These are phyloP conservation scores for Ceratobasidium papillatum DNA, from an alignment of 1,284 basidiomycete genomes.

Conservation along the genomic window DNA sequence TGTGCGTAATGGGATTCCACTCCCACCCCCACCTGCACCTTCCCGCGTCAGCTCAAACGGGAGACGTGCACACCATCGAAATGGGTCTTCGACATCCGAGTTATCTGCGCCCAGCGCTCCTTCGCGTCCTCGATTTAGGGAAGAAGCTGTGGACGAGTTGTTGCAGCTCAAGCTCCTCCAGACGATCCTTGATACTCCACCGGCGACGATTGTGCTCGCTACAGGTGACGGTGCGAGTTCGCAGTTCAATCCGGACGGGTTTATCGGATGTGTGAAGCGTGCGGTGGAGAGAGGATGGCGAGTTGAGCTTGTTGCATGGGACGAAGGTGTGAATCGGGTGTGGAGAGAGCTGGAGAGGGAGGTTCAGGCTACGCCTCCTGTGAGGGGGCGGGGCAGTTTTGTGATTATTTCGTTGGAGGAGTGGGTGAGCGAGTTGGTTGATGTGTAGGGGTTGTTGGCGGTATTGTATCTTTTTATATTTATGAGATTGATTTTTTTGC, in stretches of 20 bases:
- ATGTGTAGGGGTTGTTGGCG: conserved; percentile 29
- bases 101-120: conserved; percentile 19
- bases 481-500: background rate
- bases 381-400: conserved; percentile 42
- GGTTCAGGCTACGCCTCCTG: conserved; percentile 50
- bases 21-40: background rate
- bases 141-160: conserved; percentile 89
- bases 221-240: conserved; percentile 90
- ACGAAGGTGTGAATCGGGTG: conserved; percentile 74
- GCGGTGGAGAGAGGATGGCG: conserved; percentile 86
- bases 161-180: conserved; percentile 87
- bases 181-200: conserved; percentile 70
- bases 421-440: conserved; percentile 62
- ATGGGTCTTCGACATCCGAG: conserved; percentile 19
- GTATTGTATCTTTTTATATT: conserved; percentile 33
- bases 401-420: conserved; percentile 67
- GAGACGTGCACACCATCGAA: conserved; percentile 40
- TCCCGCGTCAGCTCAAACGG: conserved; percentile 23
- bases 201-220: conserved; percentile 83
- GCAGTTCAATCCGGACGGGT: conserved; percentile 88
- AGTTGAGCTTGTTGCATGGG: conserved; percentile 88
- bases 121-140: conserved; percentile 65
- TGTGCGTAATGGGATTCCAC: conserved; percentile 7
- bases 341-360: conserved; percentile 53
- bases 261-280: conserved; percentile 80